Evolutionary conservation across 164 flowering plant species (phyloP).

Genomic region (Vitis amurensis): DNA sequence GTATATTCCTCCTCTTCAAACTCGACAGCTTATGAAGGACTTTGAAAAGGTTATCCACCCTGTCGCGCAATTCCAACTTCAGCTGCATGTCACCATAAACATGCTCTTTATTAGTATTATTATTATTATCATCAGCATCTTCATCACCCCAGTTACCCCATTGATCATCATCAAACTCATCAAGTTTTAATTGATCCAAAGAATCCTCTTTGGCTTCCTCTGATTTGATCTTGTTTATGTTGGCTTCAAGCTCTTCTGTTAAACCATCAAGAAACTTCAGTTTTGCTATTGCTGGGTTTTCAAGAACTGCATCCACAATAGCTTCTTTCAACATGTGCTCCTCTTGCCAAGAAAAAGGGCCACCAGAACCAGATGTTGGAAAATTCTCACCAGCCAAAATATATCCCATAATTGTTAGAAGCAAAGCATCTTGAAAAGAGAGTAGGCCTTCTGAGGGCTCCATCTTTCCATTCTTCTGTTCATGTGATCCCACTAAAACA

Average conservation of each 20-base stretch:
- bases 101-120: slow-evolving; percentile 33
- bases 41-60: slow-evolving; percentile 84
- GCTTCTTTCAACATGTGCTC: slow-evolving; percentile 88
- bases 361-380: slow-evolving; percentile 78
- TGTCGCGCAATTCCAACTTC: slow-evolving; percentile 85
- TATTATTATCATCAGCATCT: slow-evolving; percentile 37
- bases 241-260: slow-evolving; percentile 69
- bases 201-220: slow-evolving; percentile 43
- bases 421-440: slow-evolving; percentile 75
- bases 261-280: slow-evolving; percentile 78
- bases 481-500: slow-evolving; percentile 38
- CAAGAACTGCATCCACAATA: slow-evolving; percentile 78
- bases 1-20: slow-evolving; percentile 42
- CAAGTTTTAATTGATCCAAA: slow-evolving; percentile 30
- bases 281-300: slow-evolving; percentile 62
- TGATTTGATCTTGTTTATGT: slow-evolving; percentile 35
- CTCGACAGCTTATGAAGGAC: slow-evolving; percentile 74
- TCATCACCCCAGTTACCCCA: slow-evolving; percentile 98
- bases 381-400: slow-evolving; percentile 95
- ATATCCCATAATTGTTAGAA: slow-evolving; percentile 71
- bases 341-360: slow-evolving; percentile 99
- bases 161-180: slow-evolving; percentile 84
- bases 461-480: slow-evolving; percentile 21
- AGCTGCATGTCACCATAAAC: slow-evolving; percentile 75
- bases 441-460: slow-evolving; percentile 51